Evolutionary conservation across 73 alveolate genomes (phyloP).

Genomic region (Urostyla sp.): DNA sequence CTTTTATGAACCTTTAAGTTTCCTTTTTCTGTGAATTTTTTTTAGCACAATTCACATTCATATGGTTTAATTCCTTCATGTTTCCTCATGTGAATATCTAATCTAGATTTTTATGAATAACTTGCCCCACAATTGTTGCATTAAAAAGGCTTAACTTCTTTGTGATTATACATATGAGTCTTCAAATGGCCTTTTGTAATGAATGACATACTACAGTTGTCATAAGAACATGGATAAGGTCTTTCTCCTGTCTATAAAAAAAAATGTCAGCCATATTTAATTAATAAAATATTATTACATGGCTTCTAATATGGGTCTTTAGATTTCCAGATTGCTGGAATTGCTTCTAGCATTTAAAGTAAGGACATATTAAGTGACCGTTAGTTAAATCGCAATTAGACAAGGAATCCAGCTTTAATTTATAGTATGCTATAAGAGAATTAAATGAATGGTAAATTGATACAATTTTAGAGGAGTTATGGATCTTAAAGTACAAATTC

Average conservation of each 20-base stretch:
- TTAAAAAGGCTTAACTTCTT: slow-evolving; percentile 31
- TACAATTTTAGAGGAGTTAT: too few species aligned
- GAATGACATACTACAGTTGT: slow-evolving; percentile 16
- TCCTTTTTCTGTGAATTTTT: slow-evolving; percentile 74
- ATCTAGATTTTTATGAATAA: slow-evolving; percentile 29
- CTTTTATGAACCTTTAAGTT: slow-evolving; percentile 56
- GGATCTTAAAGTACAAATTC: too few species aligned
- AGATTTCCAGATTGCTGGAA: slow-evolving; percentile 76
- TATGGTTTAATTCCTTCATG: slow-evolving; percentile 72
- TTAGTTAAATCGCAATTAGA: too few species aligned
- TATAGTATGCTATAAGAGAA: too few species aligned
- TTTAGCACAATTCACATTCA: slow-evolving; percentile 63
- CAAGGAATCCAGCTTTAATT: too few species aligned
- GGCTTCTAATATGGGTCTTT: slow-evolving; percentile 88
- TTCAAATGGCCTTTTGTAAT: slow-evolving; percentile 58
- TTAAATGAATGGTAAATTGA: too few species aligned
- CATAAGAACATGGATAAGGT: slow-evolving; percentile 28
- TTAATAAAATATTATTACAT: slow-evolving; percentile 34
- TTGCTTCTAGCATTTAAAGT: slow-evolving; percentile 42
- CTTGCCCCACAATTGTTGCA: slow-evolving; percentile 24
- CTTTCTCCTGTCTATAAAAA: slow-evolving; percentile 49
- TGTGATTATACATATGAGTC: slow-evolving; percentile 51
- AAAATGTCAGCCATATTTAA: slow-evolving; percentile 72
- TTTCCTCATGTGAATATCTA: slow-evolving; percentile 45
- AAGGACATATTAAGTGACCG: slow-evolving; percentile 46